These are phyloP conservation scores for Hemileccinum impolitum DNA, from an alignment of 768 basidiomycete genomes.

Conservation along the genomic window DNA sequence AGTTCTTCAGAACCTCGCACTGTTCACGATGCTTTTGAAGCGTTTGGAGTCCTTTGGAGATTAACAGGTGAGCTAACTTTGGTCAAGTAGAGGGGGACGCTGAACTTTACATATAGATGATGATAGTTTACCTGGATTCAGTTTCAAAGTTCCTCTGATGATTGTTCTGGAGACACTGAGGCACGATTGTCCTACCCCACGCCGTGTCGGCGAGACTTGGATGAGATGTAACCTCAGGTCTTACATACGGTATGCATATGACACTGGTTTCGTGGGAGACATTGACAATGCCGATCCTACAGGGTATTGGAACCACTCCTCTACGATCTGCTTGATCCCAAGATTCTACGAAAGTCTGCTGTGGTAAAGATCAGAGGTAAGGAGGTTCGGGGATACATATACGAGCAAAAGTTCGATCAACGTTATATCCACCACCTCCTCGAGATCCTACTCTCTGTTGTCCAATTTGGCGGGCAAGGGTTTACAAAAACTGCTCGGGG, in stretches of 20 bases:
- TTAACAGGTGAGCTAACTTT: conserved; percentile 57
- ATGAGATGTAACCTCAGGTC: conserved; percentile 93
- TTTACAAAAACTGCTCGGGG: conserved; percentile 73
- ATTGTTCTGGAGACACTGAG: conserved; percentile 81
- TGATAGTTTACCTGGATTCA: conserved; percentile 72
- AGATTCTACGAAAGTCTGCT: conserved; percentile 51
- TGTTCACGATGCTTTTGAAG: conserved; percentile 66
- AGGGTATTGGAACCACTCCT: conserved; percentile 92
- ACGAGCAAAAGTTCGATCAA: conserved; percentile 77
- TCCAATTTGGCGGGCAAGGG: conserved; percentile 87
- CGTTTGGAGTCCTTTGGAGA: conserved; percentile 92
- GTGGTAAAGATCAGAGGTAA: conserved; percentile 56
- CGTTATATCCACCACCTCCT: conserved; percentile 68
- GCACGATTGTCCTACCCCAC: conserved; percentile 67
- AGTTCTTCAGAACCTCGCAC: conserved; percentile 47
- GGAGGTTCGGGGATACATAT: conserved; percentile 63
- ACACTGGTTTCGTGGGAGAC: background rate
- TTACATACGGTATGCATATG: conserved; percentile 65
- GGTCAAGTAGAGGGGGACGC: background rate
- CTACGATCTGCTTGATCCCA: conserved; percentile 69
- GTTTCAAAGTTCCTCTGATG: conserved; percentile 83
- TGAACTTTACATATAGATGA: conserved; percentile 56
- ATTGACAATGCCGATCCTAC: conserved; percentile 5
- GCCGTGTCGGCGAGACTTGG: conserved; percentile 91
- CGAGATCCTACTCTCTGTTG: conserved; percentile 71